Evolutionary conservation across 345 rosid species (phyloP).

Genomic region (Eutrema heterophyllum): DNA sequence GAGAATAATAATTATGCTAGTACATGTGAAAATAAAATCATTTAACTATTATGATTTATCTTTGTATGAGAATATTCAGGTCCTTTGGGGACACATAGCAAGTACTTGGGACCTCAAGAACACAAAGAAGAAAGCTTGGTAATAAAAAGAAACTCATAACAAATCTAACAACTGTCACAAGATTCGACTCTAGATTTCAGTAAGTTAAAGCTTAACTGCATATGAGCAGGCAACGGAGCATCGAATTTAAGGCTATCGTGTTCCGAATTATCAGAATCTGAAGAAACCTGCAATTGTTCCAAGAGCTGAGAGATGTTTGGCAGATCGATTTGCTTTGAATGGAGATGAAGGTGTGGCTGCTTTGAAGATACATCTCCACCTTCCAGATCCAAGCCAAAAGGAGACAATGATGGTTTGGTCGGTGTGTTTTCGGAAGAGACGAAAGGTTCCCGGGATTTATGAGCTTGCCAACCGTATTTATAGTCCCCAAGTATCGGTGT

Average conservation of each 20-base stretch:
- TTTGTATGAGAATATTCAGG: constrained; percentile 1
- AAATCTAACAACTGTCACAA: not conserved
- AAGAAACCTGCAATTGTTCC: constrained; percentile 29
- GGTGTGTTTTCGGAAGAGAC: constrained; percentile 16
- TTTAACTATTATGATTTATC: not conserved
- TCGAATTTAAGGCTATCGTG: constrained; percentile 49
- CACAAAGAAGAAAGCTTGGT: not conserved
- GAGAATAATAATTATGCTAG: not conserved
- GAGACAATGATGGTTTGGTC: constrained; percentile 31
- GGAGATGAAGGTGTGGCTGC: constrained; percentile 84
- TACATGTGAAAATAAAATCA: not conserved
- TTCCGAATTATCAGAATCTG: constrained; percentile 46
- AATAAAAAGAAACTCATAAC: not conserved
- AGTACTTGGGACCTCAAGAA: not conserved
- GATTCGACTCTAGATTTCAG: constrained; percentile 39
- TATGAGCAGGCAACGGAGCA: constrained; percentile 80
- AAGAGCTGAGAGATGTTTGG: constrained; percentile 66
- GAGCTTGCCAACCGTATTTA: constrained; percentile 89
- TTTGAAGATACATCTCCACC: constrained; percentile 65
- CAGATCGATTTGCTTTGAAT: constrained; percentile 66
- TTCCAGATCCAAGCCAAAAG: constrained; percentile 65
- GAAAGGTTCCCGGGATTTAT: constrained; percentile 36
- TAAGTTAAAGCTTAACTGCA: constrained; percentile 69
- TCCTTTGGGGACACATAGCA: not conserved
- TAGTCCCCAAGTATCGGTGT: constrained; percentile 94